Percentiles rank a stretch among this genome's conserved stretches.
Evolutionary conservation across 495 filamentous ascomycete genomes (phyloP).

Genomic region (Cercophora sp.): DNA sequence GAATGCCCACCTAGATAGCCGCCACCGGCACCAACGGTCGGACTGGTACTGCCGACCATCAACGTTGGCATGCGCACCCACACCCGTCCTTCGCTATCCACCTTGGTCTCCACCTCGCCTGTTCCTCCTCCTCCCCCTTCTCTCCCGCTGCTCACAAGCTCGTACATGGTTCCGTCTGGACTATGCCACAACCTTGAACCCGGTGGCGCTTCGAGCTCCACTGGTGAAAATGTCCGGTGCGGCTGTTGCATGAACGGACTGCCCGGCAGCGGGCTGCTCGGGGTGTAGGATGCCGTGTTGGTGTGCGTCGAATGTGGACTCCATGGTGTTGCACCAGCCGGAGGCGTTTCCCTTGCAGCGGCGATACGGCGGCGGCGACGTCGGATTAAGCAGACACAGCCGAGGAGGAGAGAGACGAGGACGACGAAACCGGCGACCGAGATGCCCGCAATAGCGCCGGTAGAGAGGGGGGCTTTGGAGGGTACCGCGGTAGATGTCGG

Average conservation of each 20-base stretch:
- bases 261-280: neutral
- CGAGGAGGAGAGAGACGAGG: constrained; percentile 5
- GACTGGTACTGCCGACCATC: no score
- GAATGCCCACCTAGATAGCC: no score
- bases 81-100: constrained; percentile 22
- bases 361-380: constrained; percentile 1
- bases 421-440: constrained; percentile 13
- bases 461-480: constrained; percentile 11
- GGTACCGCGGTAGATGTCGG: neutral
- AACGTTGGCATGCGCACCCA: constrained; percentile 23
- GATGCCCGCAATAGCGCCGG: constrained; percentile 29
- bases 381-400: constrained; percentile 8
- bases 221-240: no score
- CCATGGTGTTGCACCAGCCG: neutral
- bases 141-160: constrained; percentile 5
- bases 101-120: constrained; percentile 14
- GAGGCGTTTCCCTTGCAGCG: neutral
- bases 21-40: no score
- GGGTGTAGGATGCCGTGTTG: neutral
- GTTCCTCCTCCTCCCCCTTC: neutral
- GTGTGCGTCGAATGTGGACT: neutral
- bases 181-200: constrained; percentile 5
- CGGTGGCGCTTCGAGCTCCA: neutral
- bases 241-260: constrained; percentile 5
- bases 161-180: constrained; percentile 17